A percentile compares a stretch with the other conserved stretches of the same genome.
Conservation (phyloP, 2,329 filamentous ascomycete species). For the Penicillium decumbens region DNA sequence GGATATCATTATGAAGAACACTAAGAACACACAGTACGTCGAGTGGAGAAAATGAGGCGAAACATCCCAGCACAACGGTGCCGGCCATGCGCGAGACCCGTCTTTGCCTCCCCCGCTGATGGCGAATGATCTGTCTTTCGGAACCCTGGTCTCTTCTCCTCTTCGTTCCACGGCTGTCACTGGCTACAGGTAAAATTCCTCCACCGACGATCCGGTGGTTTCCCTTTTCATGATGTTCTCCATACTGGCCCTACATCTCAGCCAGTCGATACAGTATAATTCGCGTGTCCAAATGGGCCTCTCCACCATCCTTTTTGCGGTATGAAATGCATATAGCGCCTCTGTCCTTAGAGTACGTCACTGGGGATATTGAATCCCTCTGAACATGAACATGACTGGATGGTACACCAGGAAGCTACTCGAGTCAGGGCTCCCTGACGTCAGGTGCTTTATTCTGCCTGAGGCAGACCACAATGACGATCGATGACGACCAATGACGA, state of each 20-base stretch:
- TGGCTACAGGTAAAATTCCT: not conserved
- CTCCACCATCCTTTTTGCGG: not conserved
- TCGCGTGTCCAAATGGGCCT: not conserved
- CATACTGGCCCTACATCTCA: not conserved
- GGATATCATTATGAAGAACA: not conserved
- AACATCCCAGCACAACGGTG: not conserved
- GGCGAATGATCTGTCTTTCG: slow-evolving; percentile 4
- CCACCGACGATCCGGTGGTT: not conserved
- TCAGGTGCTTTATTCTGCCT: slow-evolving; percentile 12
- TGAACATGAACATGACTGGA: not conserved
- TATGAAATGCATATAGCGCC: not conserved
- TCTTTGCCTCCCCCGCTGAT: slow-evolving; percentile 14
- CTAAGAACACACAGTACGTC: not conserved
- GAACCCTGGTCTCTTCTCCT: not conserved
- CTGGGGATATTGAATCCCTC: not conserved
- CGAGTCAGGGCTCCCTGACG: slow-evolving; percentile 13
- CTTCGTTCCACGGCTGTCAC: not conserved
- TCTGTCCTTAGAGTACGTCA: not conserved
- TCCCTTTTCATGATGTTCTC: not conserved
- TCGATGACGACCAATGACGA: not conserved
- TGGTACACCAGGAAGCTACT: not conserved
- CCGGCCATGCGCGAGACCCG: slow-evolving; percentile 1
- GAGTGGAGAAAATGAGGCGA: not conserved
- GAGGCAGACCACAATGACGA: slow-evolving; percentile 2
- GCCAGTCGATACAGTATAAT: not conserved